Evolutionary conservation across 2,329 filamentous ascomycete genomes (phyloP).

Genomic region (Monosporascus sp.): DNA sequence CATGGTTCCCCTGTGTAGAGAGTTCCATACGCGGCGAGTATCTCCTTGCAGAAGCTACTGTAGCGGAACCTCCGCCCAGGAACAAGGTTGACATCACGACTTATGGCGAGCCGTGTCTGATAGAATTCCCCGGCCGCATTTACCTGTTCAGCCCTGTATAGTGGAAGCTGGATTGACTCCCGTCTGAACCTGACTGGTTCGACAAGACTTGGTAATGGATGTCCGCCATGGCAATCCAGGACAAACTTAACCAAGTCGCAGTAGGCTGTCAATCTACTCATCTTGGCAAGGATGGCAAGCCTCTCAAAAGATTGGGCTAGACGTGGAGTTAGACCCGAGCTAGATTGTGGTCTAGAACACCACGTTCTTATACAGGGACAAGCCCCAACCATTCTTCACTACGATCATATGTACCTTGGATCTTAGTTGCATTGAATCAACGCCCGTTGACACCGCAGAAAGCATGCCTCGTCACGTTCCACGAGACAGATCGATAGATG

Average conservation of each 20-base stretch:
- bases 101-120: not conserved
- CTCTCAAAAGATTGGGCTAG: not conserved
- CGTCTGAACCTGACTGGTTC: conserved; percentile 4
- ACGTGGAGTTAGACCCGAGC: not conserved
- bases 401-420: too few species aligned
- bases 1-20: not conserved
- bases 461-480: too few species aligned
- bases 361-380: too few species aligned
- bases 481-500: too few species aligned
- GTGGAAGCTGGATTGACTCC: conserved; percentile 4
- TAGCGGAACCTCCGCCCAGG: not conserved
- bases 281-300: not conserved
- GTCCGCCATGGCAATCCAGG: conserved; percentile 11
- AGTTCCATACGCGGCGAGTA: not conserved
- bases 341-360: not conserved
- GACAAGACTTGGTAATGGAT: conserved; percentile 1
- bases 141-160: not conserved
- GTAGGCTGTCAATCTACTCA: conserved; percentile 15
- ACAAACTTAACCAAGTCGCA: conserved; percentile 10
- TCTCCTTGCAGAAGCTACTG: not conserved
- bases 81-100: not conserved
- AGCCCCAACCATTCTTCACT: too few species aligned
- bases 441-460: not conserved
- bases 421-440: too few species aligned
- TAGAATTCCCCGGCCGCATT: not conserved